Evolutionary conservation across 2,329 filamentous ascomycete genomes (phyloP).

Genomic region (Fusarium pseudocircinatum): DNA sequence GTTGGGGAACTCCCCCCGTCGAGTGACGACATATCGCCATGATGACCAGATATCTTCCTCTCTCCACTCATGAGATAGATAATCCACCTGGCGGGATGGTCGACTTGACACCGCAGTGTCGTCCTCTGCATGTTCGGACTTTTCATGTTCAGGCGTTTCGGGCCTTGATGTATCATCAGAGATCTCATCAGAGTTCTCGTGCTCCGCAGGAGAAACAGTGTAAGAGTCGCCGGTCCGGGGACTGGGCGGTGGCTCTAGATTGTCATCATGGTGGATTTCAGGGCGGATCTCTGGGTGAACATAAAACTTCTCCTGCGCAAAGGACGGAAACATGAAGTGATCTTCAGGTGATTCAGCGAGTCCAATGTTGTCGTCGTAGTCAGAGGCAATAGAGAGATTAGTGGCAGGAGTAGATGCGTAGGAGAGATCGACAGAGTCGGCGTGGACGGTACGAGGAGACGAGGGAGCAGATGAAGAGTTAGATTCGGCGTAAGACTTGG

Average conservation of each 20-base stretch:
- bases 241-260: constrained; percentile 61
- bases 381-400: constrained; percentile 69
- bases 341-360: constrained; percentile 58
- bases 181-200: constrained; percentile 57
- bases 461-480: constrained; percentile 64
- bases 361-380: constrained; percentile 60
- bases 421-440: constrained; percentile 65
- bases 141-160: constrained; percentile 62
- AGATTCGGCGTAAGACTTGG: constrained; percentile 57
- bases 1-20: constrained; percentile 81
- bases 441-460: constrained; percentile 62
- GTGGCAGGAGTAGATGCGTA: constrained; percentile 71
- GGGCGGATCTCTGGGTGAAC: constrained; percentile 42
- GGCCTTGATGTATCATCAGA: constrained; percentile 60
- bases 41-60: constrained; percentile 98
- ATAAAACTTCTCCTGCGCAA: constrained; percentile 59
- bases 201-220: constrained; percentile 63
- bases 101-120: constrained; percentile 79
- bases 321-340: constrained; percentile 57
- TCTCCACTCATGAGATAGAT: constrained; percentile 90
- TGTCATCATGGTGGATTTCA: constrained; percentile 47
- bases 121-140: constrained; percentile 73
- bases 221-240: constrained; percentile 62
- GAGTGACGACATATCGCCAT: constrained; percentile 91
- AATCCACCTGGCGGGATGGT: constrained; percentile 92